Evolutionary conservation across 306 rosid genomes (phyloP).

Genomic region (Vicia villosa): DNA sequence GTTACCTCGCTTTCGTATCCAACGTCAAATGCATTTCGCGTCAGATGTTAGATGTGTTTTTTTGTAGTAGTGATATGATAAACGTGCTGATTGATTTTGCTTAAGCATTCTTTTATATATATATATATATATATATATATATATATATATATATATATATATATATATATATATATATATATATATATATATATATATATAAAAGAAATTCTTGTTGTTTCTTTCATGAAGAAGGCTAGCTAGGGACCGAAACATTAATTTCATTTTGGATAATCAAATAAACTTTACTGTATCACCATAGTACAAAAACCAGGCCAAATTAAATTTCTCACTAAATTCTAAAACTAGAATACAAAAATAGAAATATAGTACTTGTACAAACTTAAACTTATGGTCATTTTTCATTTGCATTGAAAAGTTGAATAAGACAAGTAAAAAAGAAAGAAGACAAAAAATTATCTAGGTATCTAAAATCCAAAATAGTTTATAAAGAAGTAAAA

Average conservation of each 20-base stretch:
- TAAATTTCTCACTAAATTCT: not conserved
- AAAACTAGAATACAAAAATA: not conserved
- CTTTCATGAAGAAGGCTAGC: not conserved
- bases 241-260: not conserved
- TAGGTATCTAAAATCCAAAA: conserved; percentile 13
- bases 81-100: no score
- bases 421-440: conserved; percentile 1
- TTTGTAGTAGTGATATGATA: no score
- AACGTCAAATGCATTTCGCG: no score
- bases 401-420: conserved; percentile 4
- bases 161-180: no score
- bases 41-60: no score
- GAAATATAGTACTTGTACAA: not conserved
- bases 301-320: not conserved
- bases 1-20: no score
- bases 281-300: not conserved
- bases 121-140: no score
- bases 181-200: no score
- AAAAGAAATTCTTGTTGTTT: no score
- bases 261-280: not conserved
- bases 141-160: no score
- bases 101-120: no score
- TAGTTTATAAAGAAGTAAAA: conserved; percentile 23
- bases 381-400: conserved; percentile 3
- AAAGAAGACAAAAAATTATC: not conserved